Percentiles rank a stretch among this genome's conserved stretches.
These are phyloP conservation scores for Basidioascus undulatus DNA, from an alignment of 768 basidiomycete species.

Conservation along the genomic window DNA sequence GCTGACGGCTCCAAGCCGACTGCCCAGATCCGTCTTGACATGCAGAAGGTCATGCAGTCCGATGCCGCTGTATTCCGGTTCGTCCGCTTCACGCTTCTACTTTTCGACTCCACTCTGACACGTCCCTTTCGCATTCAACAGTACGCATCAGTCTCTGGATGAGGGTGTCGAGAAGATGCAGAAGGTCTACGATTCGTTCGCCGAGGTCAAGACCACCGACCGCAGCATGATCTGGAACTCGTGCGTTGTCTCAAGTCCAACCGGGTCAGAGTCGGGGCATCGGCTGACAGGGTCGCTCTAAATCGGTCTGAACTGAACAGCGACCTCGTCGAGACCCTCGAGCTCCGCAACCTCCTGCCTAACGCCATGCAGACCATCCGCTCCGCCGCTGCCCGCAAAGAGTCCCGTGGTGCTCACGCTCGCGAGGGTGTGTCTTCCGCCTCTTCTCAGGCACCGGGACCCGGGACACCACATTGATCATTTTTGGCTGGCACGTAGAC, in stretches of 20 bases:
- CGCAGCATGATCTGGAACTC: conserved; percentile 99
- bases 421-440: no score
- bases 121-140: conserved; percentile 13
- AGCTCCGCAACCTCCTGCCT: conserved; percentile 85
- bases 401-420: conserved; percentile 94
- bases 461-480: no score
- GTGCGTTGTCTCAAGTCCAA: conserved; percentile 26
- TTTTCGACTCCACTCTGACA: not conserved
- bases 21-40: conserved; percentile 68
- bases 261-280: not conserved
- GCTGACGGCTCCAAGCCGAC: conserved; percentile 63
- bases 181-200: conserved; percentile 65
- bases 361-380: conserved; percentile 90
- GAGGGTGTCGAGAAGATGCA: conserved; percentile 74
- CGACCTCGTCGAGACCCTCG: conserved; percentile 88
- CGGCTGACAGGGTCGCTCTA: not conserved
- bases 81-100: not conserved
- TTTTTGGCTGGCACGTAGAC: no score
- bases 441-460: no score
- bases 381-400: conserved; percentile 56
- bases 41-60: conserved; percentile 98
- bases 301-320: conserved; percentile 21
- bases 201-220: conserved; percentile 87
- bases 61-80: conserved; percentile 91
- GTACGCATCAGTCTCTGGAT: conserved; percentile 69